Evolutionary conservation across 352 stramenopile genomes (phyloP).

Genomic region (Globisporangium recalcitrans): DNA sequence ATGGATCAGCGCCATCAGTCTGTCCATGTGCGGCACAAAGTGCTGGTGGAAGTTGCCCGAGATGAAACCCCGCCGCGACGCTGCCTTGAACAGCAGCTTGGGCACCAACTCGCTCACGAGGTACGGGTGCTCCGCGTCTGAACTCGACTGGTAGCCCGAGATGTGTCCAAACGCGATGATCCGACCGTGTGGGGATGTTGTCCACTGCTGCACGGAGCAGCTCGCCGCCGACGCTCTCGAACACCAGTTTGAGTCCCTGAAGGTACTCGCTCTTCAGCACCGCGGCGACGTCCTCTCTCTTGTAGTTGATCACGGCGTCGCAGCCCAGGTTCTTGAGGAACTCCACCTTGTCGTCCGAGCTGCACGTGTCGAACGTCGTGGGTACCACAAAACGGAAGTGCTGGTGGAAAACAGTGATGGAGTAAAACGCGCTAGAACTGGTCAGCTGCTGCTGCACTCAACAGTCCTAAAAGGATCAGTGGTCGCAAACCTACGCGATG

Average conservation of each 20-base stretch:
- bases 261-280: conserved; percentile 70
- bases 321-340: conserved; percentile 65
- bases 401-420: no score
- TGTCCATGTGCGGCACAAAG: no score
- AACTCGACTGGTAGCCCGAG: conserved; percentile 37
- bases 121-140: no score
- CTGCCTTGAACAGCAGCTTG: no score
- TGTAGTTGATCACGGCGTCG: conserved; percentile 87
- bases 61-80: no score
- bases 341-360: conserved; percentile 81
- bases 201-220: conserved; percentile 43
- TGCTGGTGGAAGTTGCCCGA: no score
- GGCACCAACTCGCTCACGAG: no score
- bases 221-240: conserved; percentile 56
- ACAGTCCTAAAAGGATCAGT: no score
- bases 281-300: conserved; percentile 47
- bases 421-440: no score
- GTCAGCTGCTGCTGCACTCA: no score
- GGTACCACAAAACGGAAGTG: neutral
- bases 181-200: conserved; percentile 56
- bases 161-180: conserved; percentile 60
- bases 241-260: conserved; percentile 60
- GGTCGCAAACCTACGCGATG: neutral
- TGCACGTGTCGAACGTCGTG: conserved; percentile 50
- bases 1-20: no score